Base-by-base conservation (phyloP, 139 green algal species). In the Chlamydomonas sphaeroides region DNA sequence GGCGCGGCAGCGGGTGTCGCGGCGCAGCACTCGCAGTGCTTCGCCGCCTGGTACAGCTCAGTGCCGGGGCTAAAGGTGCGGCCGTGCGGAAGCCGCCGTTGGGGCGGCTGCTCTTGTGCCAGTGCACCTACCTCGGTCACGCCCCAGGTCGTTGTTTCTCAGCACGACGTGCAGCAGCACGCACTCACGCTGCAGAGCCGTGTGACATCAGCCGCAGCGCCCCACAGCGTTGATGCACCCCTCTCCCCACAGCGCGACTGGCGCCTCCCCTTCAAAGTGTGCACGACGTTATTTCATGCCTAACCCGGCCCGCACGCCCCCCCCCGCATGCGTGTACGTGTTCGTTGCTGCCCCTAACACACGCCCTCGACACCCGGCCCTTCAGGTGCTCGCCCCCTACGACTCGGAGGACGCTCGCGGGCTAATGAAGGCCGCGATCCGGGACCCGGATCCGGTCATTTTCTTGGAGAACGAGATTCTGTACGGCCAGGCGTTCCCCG, bases 381-480 rank as follows among this genome's bases (percentile, higher is more conserved):
- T 17, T 5, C 85, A 96, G 93, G 94, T 99, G 61, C n/a, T 99
- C 32, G 93, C 95, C 0, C 97, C 97, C 2, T 99, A 98, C 84
- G 95, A 98, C 65, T 85, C 88, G 26, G 97, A 99, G 89, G 97
- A 99, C 83, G 87, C 93, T 0, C 87, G 97, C 5, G 97, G 97
- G 0, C 91, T 99, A 42, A 59, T 99, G 61, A 99, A 99, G 91
- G 96, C 96, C 0, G 93, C 97, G 67, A 99, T 99, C 76, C 89
- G 97, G 25, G 97, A 99, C 88, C 93, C 95, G 6, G 97, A 99
- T 84, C 97, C 97, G 18, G 96, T 99, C 15, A 89, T 99, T 10
- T 96, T 99, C 71, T 90, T 99, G 56, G 97, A 99, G 90, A 99
- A 99, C 76, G 97, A 99, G 83, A 94, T 98, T 30, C 85, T 98